Evolutionary conservation across 2,329 filamentous ascomycete genomes (phyloP), one percentile per base, ranked within the genome.

Genomic region (Blastomyces parvus): DNA sequence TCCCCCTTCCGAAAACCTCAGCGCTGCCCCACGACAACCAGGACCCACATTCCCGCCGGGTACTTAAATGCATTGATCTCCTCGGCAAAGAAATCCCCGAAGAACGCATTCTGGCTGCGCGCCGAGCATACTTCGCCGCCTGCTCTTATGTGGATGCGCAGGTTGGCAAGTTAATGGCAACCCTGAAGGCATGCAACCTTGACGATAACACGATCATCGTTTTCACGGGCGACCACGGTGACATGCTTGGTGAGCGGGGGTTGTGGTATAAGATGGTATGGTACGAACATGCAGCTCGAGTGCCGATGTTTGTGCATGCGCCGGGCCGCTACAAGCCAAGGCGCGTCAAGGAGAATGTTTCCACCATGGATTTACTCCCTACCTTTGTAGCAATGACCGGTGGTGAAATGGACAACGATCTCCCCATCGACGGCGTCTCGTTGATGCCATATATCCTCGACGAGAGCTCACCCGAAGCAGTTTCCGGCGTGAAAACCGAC

Each of bases 181-280:
- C 90, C 0, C 80, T 97, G 22, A 88, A 91, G 74, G 83, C 91
- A 64, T 93, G 90, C 72, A 84, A 87, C 7, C 81, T 97, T 55
- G 87, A 87, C 65, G 86, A 96, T 42, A 86, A 96, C 76, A 97
- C 92, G 14, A 91, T 96, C 69, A 82, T 97, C 70, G 86, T 97
- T 68, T 97, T 97, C 78, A 92, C 88, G 64, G 91, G 92, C 55
- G 92, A 97, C 74, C 92, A 97, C 72, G 92, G 92, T 63, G 92
- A 97, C 76, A 97, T 97, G 92, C 84, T 97, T 8, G 92, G 92
- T 64, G 92, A 97, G 80, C 87, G 91, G 61, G 89, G 89, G 6
- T 80, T 97, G 57, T 97, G 92, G 92, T 85, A 96, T 81, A 97
- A 97, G 83, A 97, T 97, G 92, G 91, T 86, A 72, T 97, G 94